phyloP scores from a whole-genome alignment of 2,329 filamentous ascomycete genomes.

The Fusarium fujikuroi region DNA sequence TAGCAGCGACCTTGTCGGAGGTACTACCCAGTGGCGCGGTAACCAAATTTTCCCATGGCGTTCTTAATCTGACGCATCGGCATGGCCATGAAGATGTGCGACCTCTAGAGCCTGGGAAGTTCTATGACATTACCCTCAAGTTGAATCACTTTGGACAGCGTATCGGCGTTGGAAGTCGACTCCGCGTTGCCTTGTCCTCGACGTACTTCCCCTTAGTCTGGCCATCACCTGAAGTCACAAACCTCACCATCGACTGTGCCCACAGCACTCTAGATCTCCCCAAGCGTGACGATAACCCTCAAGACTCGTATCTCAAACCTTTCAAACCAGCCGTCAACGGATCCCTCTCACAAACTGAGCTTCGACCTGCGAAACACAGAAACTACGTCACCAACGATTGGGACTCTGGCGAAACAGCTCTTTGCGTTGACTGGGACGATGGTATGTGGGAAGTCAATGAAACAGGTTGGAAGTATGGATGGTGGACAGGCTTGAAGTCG shows the following conservation, averaged over 20 bases:
- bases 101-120: neutral
- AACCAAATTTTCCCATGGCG: neutral
- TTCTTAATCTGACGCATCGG: conserved; percentile 5
- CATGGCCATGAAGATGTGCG: neutral
- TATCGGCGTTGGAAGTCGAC: neutral
- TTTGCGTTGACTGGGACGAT: neutral
- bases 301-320: neutral
- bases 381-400: neutral
- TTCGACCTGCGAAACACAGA: neutral
- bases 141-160: conserved; percentile 2
- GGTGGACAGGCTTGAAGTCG: neutral
- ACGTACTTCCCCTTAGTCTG: conserved; percentile 12
- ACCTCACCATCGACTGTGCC: neutral
- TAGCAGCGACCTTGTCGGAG: conserved; percentile 4
- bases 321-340: neutral
- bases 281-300: neutral
- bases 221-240: conserved; percentile 4
- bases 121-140: neutral
- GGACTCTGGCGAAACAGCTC: neutral
- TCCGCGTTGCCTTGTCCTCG: neutral
- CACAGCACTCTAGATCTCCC: neutral
- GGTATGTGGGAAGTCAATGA: conserved; percentile 1
- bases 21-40: neutral
- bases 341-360: neutral
- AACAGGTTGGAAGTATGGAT: neutral